phyloP scores from a whole-genome alignment of 129 eudicot species.

The Flaveria brownii region DNA sequence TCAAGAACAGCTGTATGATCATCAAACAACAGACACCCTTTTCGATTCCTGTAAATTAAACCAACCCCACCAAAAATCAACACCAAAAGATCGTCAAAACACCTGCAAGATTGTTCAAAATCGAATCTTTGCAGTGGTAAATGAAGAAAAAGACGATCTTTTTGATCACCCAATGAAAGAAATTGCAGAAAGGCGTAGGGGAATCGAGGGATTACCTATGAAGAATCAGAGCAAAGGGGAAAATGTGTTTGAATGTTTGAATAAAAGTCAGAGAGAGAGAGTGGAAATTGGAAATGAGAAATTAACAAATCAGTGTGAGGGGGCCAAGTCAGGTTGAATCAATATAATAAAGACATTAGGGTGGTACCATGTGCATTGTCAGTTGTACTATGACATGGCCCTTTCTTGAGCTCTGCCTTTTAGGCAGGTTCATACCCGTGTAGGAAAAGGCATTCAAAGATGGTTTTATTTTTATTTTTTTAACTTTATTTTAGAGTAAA shows the following conservation, averaged over 20 bases:
- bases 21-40: neutral
- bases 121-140: slow-evolving; percentile 23
- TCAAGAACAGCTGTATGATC: slow-evolving; percentile 19
- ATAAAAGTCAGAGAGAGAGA: slow-evolving; percentile 27
- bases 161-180: slow-evolving; percentile 2
- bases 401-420: slow-evolving; percentile 29
- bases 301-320: slow-evolving; percentile 34
- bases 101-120: slow-evolving; percentile 25
- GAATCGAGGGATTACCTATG: slow-evolving; percentile 24
- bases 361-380: slow-evolving; percentile 24
- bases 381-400: slow-evolving; percentile 29
- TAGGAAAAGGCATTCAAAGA: neutral
- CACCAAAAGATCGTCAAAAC: slow-evolving; percentile 10
- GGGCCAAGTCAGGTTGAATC: slow-evolving; percentile 44
- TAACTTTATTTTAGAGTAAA: neutral
- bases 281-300: slow-evolving; percentile 23
- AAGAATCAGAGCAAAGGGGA: slow-evolving; percentile 32
- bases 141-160: slow-evolving; percentile 25
- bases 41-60: slow-evolving; percentile 8
- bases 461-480: neutral
- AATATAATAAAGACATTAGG: neutral
- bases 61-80: slow-evolving; percentile 23
- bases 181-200: neutral
- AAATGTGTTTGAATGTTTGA: slow-evolving; percentile 30
- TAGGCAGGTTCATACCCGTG: slow-evolving; percentile 10